A percentile compares a stretch with the other conserved stretches of the same genome.
These are phyloP conservation scores for Aspergillus avenaceus DNA, from an alignment of 495 filamentous ascomycete species.

Conservation along the genomic window DNA sequence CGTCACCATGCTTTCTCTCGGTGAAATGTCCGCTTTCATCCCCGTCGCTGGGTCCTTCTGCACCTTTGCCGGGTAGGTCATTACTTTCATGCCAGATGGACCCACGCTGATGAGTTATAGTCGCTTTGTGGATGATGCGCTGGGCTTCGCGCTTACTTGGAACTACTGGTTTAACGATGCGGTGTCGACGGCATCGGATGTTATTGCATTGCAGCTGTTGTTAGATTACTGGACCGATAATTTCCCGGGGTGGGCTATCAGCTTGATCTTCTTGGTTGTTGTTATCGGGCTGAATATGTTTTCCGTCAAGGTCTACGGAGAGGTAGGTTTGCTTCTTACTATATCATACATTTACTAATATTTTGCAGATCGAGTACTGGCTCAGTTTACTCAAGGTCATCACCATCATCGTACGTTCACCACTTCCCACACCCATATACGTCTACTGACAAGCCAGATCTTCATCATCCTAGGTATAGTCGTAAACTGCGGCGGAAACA, in stretches of 20 bases:
- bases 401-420: constrained; percentile 45
- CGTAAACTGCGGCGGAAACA: constrained; percentile 49
- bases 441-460: constrained; percentile 33
- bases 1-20: constrained; percentile 46
- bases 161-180: constrained; percentile 62
- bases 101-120: constrained; percentile 16
- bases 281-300: constrained; percentile 47
- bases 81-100: background rate
- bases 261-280: constrained; percentile 49
- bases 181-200: constrained; percentile 50
- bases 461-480: constrained; percentile 50
- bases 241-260: constrained; percentile 48
- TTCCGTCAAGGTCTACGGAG: constrained; percentile 51
- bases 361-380: constrained; percentile 48
- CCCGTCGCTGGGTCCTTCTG: constrained; percentile 50
- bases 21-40: constrained; percentile 49
- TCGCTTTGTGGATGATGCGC: constrained; percentile 55
- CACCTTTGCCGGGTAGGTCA: constrained; percentile 46
- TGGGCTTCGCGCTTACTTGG: constrained; percentile 49
- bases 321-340: constrained; percentile 27
- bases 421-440: background rate
- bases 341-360: background rate
- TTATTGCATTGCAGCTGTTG: constrained; percentile 50
- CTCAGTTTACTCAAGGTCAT: constrained; percentile 52
- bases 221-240: constrained; percentile 50